Percentiles rank a stretch among this genome's conserved stretches.
phyloP scores from a whole-genome alignment of 176 grass and related monocot species.

The Avena eriantha region DNA sequence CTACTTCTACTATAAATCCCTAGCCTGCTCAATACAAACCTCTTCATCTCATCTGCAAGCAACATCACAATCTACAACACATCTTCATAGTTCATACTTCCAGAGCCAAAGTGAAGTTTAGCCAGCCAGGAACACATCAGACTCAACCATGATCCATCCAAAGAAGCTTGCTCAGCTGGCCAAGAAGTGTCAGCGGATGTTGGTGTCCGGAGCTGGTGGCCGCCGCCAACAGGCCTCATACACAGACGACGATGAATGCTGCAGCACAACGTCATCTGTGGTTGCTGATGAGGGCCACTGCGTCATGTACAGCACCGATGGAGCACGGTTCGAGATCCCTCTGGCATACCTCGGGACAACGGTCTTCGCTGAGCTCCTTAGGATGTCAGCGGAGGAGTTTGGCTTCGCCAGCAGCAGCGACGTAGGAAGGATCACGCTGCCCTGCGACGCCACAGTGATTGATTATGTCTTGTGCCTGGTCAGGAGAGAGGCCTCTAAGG shows the following conservation, averaged over 20 bases:
- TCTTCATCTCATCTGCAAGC: constrained; percentile 31
- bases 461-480: constrained; percentile 55
- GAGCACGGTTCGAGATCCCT: constrained; percentile 23
- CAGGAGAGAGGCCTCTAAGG: constrained; percentile 45
- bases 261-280: constrained; percentile 15
- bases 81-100: neutral
- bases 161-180: constrained; percentile 54
- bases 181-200: constrained; percentile 54
- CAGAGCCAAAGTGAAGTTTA: neutral
- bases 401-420: constrained; percentile 13
- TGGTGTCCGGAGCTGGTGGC: neutral
- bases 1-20: constrained; percentile 36
- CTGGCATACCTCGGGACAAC: constrained; percentile 21
- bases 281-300: constrained; percentile 15
- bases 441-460: constrained; percentile 38
- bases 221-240: no score
- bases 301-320: neutral
- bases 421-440: constrained; percentile 52
- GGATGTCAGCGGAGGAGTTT: constrained; percentile 50
- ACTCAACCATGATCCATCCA: constrained; percentile 40
- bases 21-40: neutral
- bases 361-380: constrained; percentile 40
- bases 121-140: neutral
- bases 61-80: neutral
- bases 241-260: neutral